Conservation (phyloP, 768 basidiomycete species). For the Steccherinum ochraceum region DNA sequence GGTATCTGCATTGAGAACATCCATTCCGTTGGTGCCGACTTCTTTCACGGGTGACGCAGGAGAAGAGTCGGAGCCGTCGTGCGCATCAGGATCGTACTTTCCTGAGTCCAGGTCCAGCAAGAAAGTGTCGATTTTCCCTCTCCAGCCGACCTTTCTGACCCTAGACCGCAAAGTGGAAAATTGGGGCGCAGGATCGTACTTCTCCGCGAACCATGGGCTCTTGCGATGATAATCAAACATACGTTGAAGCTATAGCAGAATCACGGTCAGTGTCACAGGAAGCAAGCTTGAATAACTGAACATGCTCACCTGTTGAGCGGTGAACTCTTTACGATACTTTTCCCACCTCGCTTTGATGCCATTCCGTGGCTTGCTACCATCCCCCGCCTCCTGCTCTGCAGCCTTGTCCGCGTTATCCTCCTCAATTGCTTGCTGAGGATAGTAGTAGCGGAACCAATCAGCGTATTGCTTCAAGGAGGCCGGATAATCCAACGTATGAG, state of each 20-base stretch:
- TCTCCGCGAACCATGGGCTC: constrained; percentile 96
- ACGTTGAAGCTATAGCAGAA: constrained; percentile 74
- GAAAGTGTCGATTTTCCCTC: constrained; percentile 64
- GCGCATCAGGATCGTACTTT: constrained; percentile 75
- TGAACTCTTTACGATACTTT: constrained; percentile 90
- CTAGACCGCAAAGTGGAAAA: constrained; percentile 66
- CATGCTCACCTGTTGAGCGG: constrained; percentile 74
- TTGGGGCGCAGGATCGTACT: constrained; percentile 79
- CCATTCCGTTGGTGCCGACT: constrained; percentile 33
- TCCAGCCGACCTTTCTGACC: constrained; percentile 83
- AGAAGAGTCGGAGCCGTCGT: constrained; percentile 34
- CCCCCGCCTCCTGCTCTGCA: constrained; percentile 76
- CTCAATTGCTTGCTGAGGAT: constrained; percentile 69
- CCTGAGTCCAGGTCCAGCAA: constrained; percentile 77
- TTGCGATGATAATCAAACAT: constrained; percentile 94
- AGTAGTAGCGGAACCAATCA: constrained; percentile 80
- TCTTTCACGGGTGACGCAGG: constrained; percentile 50
- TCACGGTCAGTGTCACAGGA: background rate
- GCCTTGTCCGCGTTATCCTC: constrained; percentile 83
- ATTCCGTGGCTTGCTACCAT: constrained; percentile 77
- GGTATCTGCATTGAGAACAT: constrained; percentile 31
- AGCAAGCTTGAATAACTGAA: constrained; percentile 1
- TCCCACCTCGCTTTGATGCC: constrained; percentile 85
- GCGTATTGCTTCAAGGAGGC: constrained; percentile 79
- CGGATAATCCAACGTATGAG: constrained; percentile 76